Evolutionary conservation across 2,329 filamentous ascomycete species (phyloP).

Genomic region (Gaeumannomyces sp.): DNA sequence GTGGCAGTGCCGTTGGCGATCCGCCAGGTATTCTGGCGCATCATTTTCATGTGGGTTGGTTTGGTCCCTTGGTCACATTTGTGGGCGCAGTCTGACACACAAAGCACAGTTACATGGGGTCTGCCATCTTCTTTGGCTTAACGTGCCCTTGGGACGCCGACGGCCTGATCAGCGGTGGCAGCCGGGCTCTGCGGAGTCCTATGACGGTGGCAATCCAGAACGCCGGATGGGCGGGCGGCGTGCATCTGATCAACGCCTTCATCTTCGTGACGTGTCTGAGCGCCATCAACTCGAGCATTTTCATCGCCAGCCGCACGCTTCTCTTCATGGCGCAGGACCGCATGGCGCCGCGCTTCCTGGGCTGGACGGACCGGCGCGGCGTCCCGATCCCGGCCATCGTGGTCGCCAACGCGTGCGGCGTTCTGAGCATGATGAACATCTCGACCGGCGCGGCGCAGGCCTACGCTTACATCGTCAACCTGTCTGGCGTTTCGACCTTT

Average conservation of each 20-base stretch:
- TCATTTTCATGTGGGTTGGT: conserved; percentile 40
- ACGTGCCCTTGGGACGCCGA: conserved; percentile 64
- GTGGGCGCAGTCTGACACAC: background rate
- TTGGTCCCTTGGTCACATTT: background rate
- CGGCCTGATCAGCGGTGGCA: conserved; percentile 53
- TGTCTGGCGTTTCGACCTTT: conserved; percentile 65
- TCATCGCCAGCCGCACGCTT: conserved; percentile 69
- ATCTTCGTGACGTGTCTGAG: conserved; percentile 68
- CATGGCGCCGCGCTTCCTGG: conserved; percentile 65
- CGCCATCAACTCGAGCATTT: conserved; percentile 70
- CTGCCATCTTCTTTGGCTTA: conserved; percentile 68
- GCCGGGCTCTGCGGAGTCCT: conserved; percentile 61
- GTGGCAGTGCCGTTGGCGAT: conserved; percentile 52
- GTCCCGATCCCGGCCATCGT: conserved; percentile 56
- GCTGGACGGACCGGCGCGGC: conserved; percentile 59
- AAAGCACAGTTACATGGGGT: conserved; percentile 49
- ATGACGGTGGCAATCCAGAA: conserved; percentile 70
- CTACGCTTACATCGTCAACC: conserved; percentile 64
- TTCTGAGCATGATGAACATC: conserved; percentile 70
- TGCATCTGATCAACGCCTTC: conserved; percentile 72
- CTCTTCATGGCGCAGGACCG: conserved; percentile 69
- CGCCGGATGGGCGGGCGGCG: conserved; percentile 66
- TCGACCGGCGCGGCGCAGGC: conserved; percentile 59
- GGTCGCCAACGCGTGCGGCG: conserved; percentile 64
- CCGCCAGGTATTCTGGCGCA: conserved; percentile 55